Percentiles rank a stretch among this genome's conserved stretches.
Evolutionary conservation across 352 stramenopile genomes (phyloP).

Genomic region (Detonula confervacea): DNA sequence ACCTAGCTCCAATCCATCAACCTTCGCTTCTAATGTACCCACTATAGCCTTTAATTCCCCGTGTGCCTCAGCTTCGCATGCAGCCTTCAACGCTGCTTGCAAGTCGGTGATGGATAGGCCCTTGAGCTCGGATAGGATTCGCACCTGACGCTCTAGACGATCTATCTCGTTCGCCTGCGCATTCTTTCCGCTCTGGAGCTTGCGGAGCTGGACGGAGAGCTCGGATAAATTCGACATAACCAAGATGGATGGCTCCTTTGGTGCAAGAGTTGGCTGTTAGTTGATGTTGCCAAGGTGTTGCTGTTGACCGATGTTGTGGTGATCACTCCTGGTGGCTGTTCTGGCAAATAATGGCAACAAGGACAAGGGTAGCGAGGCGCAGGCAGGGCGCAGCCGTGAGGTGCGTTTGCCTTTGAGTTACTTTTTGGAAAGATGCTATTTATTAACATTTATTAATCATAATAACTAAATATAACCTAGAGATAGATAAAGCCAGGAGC

Average conservation of each 20-base stretch:
- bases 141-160: slow-evolving; percentile 76
- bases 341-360: no score
- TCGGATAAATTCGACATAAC: slow-evolving; percentile 65
- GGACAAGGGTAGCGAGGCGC: no score
- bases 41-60: slow-evolving; percentile 67
- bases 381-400: no score
- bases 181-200: slow-evolving; percentile 75
- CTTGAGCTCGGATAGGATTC: slow-evolving; percentile 75
- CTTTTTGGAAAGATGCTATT: no score
- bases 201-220: slow-evolving; percentile 76
- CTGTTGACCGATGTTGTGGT: no score
- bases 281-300: no score
- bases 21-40: slow-evolving; percentile 57
- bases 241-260: not conserved
- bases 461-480: no score
- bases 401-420: no score
- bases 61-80: slow-evolving; percentile 73
- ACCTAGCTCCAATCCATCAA: slow-evolving; percentile 50
- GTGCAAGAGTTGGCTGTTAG: not conserved
- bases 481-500: no score
- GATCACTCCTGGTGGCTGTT: no score
- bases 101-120: slow-evolving; percentile 68
- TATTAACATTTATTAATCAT: no score
- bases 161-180: slow-evolving; percentile 66
- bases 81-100: slow-evolving; percentile 57